Conservation (phyloP, 768 basidiomycete species). For the Xerocomellus chrysenteron region DNA sequence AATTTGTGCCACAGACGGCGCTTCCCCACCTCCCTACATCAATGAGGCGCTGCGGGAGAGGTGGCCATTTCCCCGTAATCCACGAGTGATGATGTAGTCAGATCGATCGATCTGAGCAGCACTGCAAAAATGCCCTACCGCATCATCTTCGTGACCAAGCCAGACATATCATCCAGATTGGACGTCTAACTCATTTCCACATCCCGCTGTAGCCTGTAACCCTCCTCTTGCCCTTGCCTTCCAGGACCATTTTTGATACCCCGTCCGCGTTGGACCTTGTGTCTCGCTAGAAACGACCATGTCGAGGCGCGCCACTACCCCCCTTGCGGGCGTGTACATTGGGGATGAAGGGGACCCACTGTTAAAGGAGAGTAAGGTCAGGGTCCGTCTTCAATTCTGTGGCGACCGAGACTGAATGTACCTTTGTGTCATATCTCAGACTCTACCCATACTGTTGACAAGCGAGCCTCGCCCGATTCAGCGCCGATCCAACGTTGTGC, state of each 20-base stretch:
- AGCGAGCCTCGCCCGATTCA: constrained; percentile 10
- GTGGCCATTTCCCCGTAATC: background rate
- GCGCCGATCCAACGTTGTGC: constrained; percentile 23
- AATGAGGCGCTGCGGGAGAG: constrained; percentile 18
- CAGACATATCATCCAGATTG: constrained; percentile 9
- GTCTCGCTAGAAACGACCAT: background rate
- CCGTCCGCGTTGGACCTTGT: background rate
- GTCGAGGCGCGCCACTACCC: constrained; percentile 2
- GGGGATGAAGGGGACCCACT: background rate
- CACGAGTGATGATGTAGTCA: constrained; percentile 1
- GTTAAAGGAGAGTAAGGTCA: constrained; percentile 12
- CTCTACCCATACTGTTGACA: constrained; percentile 1
- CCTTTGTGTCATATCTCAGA: background rate
- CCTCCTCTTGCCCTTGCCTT: background rate
- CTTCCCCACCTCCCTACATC: constrained; percentile 6
- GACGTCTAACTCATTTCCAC: background rate
- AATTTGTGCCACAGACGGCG: constrained; percentile 1
- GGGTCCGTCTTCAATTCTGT: background rate
- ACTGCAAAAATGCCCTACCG: background rate
- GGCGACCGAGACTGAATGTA: constrained; percentile 6
- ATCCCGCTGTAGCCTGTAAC: background rate
- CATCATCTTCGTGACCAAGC: background rate
- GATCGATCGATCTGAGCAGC: constrained; percentile 12
- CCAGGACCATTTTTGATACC: background rate
- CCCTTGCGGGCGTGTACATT: background rate